Conservation (phyloP, 176 grass and related monocot genomes). For the Oryza glumipatula region DNA sequence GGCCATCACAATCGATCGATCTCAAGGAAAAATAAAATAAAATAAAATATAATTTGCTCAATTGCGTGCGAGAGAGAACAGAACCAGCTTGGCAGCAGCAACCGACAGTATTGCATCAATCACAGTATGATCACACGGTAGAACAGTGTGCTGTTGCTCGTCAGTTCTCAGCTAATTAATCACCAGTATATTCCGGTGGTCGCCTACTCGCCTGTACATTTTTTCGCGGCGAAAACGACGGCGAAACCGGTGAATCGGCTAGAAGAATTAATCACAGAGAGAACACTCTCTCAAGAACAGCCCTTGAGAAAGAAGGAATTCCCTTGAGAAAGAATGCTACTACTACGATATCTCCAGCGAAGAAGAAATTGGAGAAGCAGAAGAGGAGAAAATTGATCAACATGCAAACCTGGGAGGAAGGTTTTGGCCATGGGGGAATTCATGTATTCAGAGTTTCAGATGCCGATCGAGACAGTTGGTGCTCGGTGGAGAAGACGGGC, state of each 20-base stretch:
- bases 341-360: not conserved
- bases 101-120: conserved; percentile 24
- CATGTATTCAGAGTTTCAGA: not conserved
- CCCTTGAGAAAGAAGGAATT: not conserved
- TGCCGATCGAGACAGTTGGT: conserved; percentile 47
- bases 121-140: not conserved
- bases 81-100: conserved; percentile 15
- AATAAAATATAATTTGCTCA: not conserved
- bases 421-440: not conserved
- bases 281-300: conserved; percentile 1
- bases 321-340: not conserved
- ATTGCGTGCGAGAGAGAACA: not conserved
- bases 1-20: not conserved
- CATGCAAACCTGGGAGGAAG: not conserved
- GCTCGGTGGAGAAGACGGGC: conserved; percentile 82
- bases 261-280: not conserved
- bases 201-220: not conserved
- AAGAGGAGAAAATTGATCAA: not conserved
- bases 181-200: conserved; percentile 24
- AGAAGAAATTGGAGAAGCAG: not conserved
- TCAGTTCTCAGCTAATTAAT: not conserved
- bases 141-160: not conserved
- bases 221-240: conserved; percentile 33
- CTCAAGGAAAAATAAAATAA: not conserved
- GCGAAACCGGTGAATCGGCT: not conserved